phyloP scores from a whole-genome alignment of 805 yeast genomes.

The Saturnispora ahearnii region DNA sequence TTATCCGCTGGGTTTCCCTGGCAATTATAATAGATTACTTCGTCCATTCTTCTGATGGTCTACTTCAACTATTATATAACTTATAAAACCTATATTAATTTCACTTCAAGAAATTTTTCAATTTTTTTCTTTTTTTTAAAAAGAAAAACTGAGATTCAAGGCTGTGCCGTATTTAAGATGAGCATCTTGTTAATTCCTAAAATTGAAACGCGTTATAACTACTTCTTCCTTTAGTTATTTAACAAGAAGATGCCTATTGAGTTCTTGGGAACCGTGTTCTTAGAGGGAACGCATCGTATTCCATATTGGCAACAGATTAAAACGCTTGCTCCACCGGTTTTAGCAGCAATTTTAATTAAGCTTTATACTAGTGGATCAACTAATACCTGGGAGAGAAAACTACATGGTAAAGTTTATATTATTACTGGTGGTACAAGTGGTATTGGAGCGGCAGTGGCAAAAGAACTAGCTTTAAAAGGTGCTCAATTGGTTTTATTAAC shows the following conservation, averaged over 20 bases:
- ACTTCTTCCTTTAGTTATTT: not conserved
- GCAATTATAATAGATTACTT: conserved; percentile 39
- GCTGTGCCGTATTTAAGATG: not conserved
- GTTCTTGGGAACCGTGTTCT: conserved; percentile 55
- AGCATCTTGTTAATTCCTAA: not conserved
- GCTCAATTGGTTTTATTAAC: conserved; percentile 79
- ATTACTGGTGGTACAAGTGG: conserved; percentile 95
- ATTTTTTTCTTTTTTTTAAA: not conserved
- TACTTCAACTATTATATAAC: not conserved
- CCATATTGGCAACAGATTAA: conserved; percentile 66
- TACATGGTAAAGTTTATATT: conserved; percentile 81
- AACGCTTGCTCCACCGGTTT: conserved; percentile 46
- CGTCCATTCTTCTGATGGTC: conserved; percentile 34
- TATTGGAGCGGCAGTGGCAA: conserved; percentile 66
- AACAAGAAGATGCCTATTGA: conserved; percentile 60
- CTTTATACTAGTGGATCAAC: conserved; percentile 69
- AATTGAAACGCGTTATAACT: not conserved
- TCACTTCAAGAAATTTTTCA: not conserved
- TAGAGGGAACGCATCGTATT: conserved; percentile 65
- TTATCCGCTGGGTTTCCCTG: conserved; percentile 37
- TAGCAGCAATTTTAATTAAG: conserved; percentile 43
- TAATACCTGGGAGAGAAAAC: conserved; percentile 87
- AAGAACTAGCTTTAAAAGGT: conserved; percentile 69
- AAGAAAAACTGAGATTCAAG: not conserved
- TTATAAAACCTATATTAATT: too few species aligned